phyloP scores from a whole-genome alignment of 139 green algal genomes.

The Chlorella sp. region DNA sequence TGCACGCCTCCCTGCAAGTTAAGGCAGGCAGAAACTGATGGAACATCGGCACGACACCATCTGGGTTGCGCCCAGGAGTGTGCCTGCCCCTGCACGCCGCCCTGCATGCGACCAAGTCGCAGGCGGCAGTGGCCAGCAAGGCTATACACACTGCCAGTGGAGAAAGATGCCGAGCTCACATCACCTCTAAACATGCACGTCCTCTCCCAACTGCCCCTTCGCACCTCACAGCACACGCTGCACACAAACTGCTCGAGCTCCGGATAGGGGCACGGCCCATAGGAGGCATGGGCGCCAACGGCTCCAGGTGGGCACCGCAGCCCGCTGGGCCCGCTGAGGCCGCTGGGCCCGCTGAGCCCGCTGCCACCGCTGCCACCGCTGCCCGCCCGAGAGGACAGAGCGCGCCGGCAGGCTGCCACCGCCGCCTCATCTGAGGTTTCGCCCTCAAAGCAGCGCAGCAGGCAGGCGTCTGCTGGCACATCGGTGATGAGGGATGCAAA shows the following conservation, averaged over 20 bases:
- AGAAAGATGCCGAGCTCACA: too few relatives aligned
- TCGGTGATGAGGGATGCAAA: slow-evolving; percentile 43
- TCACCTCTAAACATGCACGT: too few relatives aligned
- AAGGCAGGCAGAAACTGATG: background rate
- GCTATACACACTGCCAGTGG: too few relatives aligned
- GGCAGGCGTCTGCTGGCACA: slow-evolving; percentile 10
- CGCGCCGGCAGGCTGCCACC: background rate
- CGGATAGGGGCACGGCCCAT: slow-evolving; percentile 6
- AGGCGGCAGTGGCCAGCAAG: too few relatives aligned
- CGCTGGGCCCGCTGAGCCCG: background rate
- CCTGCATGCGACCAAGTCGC: too few relatives aligned
- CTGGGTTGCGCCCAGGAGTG: too few relatives aligned
- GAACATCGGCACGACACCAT: too few relatives aligned
- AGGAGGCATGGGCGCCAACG: background rate
- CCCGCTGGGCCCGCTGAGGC: background rate
- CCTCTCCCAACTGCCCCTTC: background rate
- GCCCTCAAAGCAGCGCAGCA: slow-evolving; percentile 50
- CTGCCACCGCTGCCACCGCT: background rate
- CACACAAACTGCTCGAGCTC: slow-evolving; percentile 8
- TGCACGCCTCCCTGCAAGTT: slow-evolving; percentile 15
- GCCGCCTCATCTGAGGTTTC: background rate
- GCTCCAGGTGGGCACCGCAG: background rate
- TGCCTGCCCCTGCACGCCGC: too few relatives aligned
- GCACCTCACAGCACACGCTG: slow-evolving; percentile 29
- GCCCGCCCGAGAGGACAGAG: background rate